phyloP scores from a whole-genome alignment of 148 eudicot species.

The Silene conica region DNA sequence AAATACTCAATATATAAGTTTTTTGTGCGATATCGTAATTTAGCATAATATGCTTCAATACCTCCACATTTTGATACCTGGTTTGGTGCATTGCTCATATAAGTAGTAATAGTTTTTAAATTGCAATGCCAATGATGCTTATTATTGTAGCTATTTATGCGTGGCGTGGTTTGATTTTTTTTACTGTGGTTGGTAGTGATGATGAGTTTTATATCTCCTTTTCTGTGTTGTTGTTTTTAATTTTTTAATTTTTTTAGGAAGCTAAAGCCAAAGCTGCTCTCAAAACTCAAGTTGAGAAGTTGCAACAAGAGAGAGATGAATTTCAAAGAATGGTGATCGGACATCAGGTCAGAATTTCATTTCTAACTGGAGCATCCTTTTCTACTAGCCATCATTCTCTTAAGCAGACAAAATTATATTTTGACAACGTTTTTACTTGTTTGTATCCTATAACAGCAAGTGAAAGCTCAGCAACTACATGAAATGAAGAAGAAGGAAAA shows the following conservation, averaged over 20 bases:
- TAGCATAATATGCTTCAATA: too few species aligned
- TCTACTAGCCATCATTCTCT: background rate
- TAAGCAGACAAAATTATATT: background rate
- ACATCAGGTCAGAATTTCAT: constrained; percentile 61
- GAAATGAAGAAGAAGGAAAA: constrained; percentile 99
- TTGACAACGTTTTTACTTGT: constrained; percentile 7
- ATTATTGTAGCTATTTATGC: background rate
- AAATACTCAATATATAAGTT: too few species aligned
- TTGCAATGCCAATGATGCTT: constrained; percentile 11
- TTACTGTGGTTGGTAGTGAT: constrained; percentile 4
- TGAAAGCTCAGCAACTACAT: constrained; percentile 86
- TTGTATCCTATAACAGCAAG: constrained; percentile 58
- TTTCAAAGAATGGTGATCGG: constrained; percentile 99
- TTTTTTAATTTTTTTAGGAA: constrained; percentile 47
- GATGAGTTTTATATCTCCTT: background rate
- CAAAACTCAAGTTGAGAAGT: constrained; percentile 90
- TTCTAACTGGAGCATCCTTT: background rate
- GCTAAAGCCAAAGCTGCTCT: constrained; percentile 89
- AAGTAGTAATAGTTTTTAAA: background rate
- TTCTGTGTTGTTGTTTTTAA: constrained; percentile 9
- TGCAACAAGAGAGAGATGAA: constrained; percentile 98
- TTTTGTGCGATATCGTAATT: background rate
- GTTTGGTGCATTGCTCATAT: background rate
- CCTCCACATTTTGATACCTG: background rate
- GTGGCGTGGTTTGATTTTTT: background rate